These are phyloP conservation scores for Afroboletus lepidellus DNA, from an alignment of 1,284 basidiomycete species.

Conservation along the genomic window DNA sequence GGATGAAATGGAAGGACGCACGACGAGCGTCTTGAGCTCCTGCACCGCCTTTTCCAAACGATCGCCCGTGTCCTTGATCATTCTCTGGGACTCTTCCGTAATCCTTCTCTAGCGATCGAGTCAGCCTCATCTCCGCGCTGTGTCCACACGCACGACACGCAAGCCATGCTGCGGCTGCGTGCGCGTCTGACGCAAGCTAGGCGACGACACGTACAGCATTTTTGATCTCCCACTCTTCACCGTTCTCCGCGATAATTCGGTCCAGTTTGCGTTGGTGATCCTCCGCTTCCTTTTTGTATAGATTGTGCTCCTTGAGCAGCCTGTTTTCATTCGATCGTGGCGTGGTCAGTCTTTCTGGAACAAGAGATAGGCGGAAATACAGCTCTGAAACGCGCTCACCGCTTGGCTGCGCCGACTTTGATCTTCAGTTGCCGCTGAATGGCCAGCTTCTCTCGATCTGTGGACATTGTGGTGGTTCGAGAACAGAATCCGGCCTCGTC, in stretches of 20 bases:
- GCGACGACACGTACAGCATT: slow-evolving; percentile 62
- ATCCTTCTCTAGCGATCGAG: slow-evolving; percentile 59
- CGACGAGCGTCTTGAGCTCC: slow-evolving; percentile 69
- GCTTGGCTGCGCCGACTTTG: slow-evolving; percentile 69
- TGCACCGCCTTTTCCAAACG: slow-evolving; percentile 61
- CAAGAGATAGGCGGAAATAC: slow-evolving; percentile 22
- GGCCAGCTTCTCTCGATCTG: slow-evolving; percentile 31
- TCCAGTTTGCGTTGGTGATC: slow-evolving; percentile 60
- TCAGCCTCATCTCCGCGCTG: slow-evolving; percentile 34
- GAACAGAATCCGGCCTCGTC: neutral
- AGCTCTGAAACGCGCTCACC: slow-evolving; percentile 48
- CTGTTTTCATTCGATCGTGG: slow-evolving; percentile 46
- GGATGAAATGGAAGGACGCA: slow-evolving; percentile 43
- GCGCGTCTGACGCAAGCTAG: slow-evolving; percentile 1
- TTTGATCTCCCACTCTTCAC: slow-evolving; percentile 79
- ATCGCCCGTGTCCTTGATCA: slow-evolving; percentile 68
- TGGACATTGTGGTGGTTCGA: slow-evolving; percentile 25
- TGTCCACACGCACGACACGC: slow-evolving; percentile 18
- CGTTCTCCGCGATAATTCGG: slow-evolving; percentile 57
- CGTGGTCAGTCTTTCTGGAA: slow-evolving; percentile 13
- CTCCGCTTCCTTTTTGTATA: slow-evolving; percentile 70
- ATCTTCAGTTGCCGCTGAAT: slow-evolving; percentile 74
- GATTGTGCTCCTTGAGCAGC: slow-evolving; percentile 68
- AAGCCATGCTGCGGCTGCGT: neutral
- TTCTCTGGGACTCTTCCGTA: slow-evolving; percentile 77